phyloP scores from a whole-genome alignment of 2,329 filamentous ascomycete genomes.

The Cladosporium sphaerospermum region DNA sequence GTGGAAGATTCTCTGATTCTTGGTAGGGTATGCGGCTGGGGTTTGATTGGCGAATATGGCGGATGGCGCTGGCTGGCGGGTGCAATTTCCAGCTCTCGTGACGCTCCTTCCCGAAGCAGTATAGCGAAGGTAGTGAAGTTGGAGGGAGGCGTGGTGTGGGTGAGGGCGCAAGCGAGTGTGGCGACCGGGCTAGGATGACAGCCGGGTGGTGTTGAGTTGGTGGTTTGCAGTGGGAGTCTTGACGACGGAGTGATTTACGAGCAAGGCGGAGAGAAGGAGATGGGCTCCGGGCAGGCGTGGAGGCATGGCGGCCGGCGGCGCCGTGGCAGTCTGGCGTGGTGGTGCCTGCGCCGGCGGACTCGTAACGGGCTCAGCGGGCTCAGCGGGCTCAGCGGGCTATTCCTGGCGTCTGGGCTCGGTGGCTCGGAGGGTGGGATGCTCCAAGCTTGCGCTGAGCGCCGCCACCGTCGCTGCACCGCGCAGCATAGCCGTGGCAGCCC shows the following conservation, averaged over 20 bases:
- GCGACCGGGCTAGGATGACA: neutral
- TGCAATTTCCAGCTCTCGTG: constrained; percentile 7
- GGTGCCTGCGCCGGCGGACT: neutral
- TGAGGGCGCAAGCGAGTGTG: neutral
- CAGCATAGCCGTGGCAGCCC: neutral
- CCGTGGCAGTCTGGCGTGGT: too few relatives aligned
- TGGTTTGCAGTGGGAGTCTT: neutral
- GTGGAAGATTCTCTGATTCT: neutral
- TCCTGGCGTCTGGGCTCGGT: neutral
- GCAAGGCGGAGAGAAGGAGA: too few relatives aligned
- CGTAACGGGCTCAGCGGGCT: neutral
- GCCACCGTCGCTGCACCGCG: too few relatives aligned
- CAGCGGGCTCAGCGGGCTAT: neutral
- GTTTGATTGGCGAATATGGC: neutral
- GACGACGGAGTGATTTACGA: neutral
- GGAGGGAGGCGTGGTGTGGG: neutral
- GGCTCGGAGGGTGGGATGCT: neutral
- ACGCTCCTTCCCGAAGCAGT: constrained; percentile 10
- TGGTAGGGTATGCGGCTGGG: neutral
- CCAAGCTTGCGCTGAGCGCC: too few relatives aligned
- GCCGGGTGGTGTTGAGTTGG: neutral
- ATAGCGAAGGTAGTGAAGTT: constrained; percentile 2
- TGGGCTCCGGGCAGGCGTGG: too few relatives aligned
- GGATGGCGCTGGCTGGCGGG: neutral
- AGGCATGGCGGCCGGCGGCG: too few relatives aligned